Conservation (phyloP, 73 alveolate species). For the Breviolum minutum region DNA sequence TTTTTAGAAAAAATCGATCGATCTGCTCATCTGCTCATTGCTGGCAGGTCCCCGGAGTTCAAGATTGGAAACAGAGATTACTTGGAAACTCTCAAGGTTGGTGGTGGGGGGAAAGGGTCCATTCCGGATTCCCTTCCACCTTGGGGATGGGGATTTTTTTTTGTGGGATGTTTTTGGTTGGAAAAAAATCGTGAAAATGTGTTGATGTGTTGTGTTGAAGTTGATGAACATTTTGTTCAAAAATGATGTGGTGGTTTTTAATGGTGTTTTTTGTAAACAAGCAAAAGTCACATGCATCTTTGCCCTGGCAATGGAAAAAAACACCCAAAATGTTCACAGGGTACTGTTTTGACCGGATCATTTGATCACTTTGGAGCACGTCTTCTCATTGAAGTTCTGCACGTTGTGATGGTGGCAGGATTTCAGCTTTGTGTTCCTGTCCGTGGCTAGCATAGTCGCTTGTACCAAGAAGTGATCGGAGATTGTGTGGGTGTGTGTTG, state of each 20-base stretch:
- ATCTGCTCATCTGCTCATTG: too few species aligned
- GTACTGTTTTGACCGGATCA: neutral
- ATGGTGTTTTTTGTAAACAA: too few species aligned
- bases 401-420: slow-evolving; percentile 6
- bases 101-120: neutral
- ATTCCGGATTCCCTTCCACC: too few species aligned
- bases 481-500: too few species aligned
- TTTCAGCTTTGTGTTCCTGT: slow-evolving; percentile 67
- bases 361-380: neutral
- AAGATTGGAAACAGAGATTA: slow-evolving; percentile 42
- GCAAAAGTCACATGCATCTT: neutral
- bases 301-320: neutral
- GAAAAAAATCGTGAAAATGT: too few species aligned
- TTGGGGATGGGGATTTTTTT: too few species aligned
- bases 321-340: too few species aligned
- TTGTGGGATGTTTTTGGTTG: neutral
- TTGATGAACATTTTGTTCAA: too few species aligned
- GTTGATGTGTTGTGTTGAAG: too few species aligned
- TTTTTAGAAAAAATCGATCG: too few species aligned
- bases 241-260: too few species aligned
- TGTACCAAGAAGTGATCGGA: neutral
- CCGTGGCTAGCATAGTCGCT: slow-evolving; percentile 82
- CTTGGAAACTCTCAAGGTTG: slow-evolving; percentile 36
- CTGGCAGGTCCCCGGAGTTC: slow-evolving; percentile 73
- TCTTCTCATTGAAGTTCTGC: neutral